Evolutionary conservation across 2,329 filamentous ascomycete species (phyloP).

Genomic region (Fusarium equiseti): DNA sequence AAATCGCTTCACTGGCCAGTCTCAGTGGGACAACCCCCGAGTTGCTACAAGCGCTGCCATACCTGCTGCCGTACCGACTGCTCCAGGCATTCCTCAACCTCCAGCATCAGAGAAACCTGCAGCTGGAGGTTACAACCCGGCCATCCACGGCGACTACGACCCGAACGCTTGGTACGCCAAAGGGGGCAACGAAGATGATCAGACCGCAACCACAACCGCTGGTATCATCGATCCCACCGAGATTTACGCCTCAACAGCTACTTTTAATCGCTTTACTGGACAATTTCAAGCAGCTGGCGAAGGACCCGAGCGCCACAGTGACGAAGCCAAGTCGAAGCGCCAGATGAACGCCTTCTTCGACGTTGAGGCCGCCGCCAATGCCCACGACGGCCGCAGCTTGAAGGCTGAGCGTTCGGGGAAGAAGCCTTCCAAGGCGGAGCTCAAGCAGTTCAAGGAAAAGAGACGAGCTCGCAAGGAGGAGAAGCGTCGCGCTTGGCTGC

Average conservation of each 20-base stretch:
- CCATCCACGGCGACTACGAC: constrained; percentile 96
- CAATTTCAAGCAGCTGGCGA: constrained; percentile 78
- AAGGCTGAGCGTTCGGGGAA: constrained; percentile 90
- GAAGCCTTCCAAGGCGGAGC: constrained; percentile 84
- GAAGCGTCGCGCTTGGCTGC: constrained; percentile 90
- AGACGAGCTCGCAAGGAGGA: constrained; percentile 90
- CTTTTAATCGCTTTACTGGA: constrained; percentile 94
- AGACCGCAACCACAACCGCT: constrained; percentile 45
- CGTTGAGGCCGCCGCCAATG: constrained; percentile 91
- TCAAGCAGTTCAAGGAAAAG: constrained; percentile 94
- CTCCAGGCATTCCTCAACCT: constrained; percentile 45
- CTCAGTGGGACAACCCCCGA: constrained; percentile 90
- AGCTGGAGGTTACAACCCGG: constrained; percentile 89
- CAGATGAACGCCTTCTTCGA: constrained; percentile 98
- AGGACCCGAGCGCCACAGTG: constrained; percentile 81
- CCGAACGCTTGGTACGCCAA: constrained; percentile 94
- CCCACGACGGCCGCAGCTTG: constrained; percentile 88
- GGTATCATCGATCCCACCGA: constrained; percentile 56
- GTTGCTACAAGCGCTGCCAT: constrained; percentile 62
- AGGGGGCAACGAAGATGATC: constrained; percentile 55
- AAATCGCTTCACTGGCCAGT: constrained; percentile 80
- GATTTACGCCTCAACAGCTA: constrained; percentile 74
- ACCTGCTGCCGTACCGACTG: constrained; percentile 12
- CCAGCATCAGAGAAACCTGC: constrained; percentile 56
- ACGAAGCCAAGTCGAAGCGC: constrained; percentile 86